Evolutionary conservation across 208 protist genomes (phyloP).

Genomic region (Porcisia deanei): DNA sequence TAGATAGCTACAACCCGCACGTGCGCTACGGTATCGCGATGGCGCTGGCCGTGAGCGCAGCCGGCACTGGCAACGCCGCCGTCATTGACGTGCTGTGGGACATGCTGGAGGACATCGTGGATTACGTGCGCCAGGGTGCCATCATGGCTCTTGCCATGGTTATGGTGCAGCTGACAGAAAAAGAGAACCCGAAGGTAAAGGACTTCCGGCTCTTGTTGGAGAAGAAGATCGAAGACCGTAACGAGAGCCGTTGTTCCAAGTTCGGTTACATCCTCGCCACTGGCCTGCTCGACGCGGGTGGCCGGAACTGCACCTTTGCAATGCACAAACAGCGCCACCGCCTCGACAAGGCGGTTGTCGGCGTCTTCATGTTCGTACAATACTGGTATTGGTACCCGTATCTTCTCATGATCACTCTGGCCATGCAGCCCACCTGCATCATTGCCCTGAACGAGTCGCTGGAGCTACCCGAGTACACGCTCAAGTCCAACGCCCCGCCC

Average conservation of each 20-base stretch:
- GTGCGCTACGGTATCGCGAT: conserved; percentile 98
- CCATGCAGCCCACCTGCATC: conserved; percentile 97
- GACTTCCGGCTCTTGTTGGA: conserved; percentile 81
- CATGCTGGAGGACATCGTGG: conserved; percentile 93
- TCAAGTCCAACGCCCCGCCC: conserved; percentile 92
- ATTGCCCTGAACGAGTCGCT: conserved; percentile 98
- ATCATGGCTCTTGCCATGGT: conserved; percentile 97
- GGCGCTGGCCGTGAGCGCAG: conserved; percentile 97
- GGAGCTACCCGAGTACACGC: conserved; percentile 93
- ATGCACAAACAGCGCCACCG: conserved; percentile 95
- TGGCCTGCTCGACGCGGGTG: conserved; percentile 98
- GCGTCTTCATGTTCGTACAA: conserved; percentile 98
- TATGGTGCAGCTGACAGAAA: conserved; percentile 94
- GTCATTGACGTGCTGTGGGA: conserved; percentile 96
- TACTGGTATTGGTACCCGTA: conserved; percentile 99
- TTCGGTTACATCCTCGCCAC: conserved; percentile 97
- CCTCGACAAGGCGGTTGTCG: conserved; percentile 95
- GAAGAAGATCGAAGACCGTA: conserved; percentile 87
- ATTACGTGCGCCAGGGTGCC: conserved; percentile 98
- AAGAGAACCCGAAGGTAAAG: conserved; percentile 88
- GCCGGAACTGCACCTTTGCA: conserved; percentile 97
- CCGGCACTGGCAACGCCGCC: conserved; percentile 94
- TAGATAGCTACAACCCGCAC: conserved; percentile 99
- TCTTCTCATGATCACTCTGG: conserved; percentile 96
- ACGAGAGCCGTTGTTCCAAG: conserved; percentile 96